These are phyloP conservation scores for Phytopythium chamaehyphon DNA, from an alignment of 352 stramenopile species.

Conservation along the genomic window DNA sequence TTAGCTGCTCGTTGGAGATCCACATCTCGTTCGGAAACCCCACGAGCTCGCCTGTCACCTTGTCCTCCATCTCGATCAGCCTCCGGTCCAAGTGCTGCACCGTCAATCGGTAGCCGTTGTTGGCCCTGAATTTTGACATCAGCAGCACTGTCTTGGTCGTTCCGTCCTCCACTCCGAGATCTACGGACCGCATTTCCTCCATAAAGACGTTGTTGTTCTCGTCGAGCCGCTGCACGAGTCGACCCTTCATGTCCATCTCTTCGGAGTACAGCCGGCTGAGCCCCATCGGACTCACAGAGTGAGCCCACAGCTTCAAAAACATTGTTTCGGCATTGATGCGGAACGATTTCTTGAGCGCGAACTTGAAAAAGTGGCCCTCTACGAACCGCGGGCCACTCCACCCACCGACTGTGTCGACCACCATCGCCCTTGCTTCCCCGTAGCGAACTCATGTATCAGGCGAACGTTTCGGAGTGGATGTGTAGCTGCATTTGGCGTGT, in stretches of 20 bases:
- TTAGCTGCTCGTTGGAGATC: slow-evolving; percentile 1
- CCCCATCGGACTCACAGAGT: not conserved
- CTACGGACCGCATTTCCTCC: slow-evolving; percentile 2
- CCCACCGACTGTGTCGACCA: slow-evolving; percentile 16
- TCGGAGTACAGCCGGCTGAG: slow-evolving; percentile 2
- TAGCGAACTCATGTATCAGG: slow-evolving; percentile 9
- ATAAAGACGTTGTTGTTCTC: slow-evolving; percentile 7
- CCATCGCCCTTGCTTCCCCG: slow-evolving; percentile 6
- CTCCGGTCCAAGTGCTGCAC: not conserved
- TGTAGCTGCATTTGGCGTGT: slow-evolving; percentile 11
- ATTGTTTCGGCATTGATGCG: slow-evolving; percentile 15
- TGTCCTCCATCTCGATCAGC: not conserved
- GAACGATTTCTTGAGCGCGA: slow-evolving; percentile 20
- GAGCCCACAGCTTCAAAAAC: slow-evolving; percentile 9
- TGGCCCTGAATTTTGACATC: not conserved
- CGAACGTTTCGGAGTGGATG: slow-evolving; percentile 10
- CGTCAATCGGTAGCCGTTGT: not conserved
- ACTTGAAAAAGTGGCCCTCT: slow-evolving; percentile 16
- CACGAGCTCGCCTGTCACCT: not conserved
- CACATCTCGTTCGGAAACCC: not conserved
- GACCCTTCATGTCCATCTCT: not conserved
- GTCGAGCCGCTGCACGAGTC: slow-evolving; percentile 7
- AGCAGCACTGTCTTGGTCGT: slow-evolving; percentile 4
- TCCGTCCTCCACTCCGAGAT: not conserved
- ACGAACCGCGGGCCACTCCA: slow-evolving; percentile 23